Conservation (phyloP, 1,284 basidiomycete species). For the Garcileccinum viscosum region DNA sequence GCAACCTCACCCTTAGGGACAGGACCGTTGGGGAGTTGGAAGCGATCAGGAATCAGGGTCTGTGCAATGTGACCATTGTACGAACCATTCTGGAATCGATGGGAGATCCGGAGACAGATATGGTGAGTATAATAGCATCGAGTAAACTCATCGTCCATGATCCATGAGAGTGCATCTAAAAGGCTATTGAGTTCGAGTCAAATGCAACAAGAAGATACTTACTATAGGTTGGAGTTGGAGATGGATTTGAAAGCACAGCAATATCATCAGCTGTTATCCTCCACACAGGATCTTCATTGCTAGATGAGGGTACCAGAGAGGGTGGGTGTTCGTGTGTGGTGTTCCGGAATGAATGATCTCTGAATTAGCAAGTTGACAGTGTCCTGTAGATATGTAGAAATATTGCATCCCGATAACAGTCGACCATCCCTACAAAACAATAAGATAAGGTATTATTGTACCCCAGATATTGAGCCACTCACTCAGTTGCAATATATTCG, state of each 20-base stretch:
- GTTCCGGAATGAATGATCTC: background rate
- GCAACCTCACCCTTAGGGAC: background rate
- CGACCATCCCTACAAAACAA: background rate
- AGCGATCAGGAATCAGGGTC: background rate
- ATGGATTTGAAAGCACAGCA: background rate
- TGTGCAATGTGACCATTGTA: background rate
- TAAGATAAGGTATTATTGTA: background rate
- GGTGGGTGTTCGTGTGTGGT: background rate
- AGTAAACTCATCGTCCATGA: background rate
- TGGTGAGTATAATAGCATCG: background rate
- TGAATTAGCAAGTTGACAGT: background rate
- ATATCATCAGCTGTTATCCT: background rate
- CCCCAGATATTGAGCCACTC: background rate
- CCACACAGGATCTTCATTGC: background rate
- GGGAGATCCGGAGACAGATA: background rate
- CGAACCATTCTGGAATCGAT: background rate
- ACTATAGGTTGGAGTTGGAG: background rate
- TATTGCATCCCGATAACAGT: background rate
- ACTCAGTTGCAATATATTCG: background rate
- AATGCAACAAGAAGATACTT: background rate
- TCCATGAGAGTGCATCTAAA: background rate
- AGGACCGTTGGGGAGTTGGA: background rate
- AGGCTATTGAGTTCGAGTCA: background rate
- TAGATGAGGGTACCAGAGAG: background rate
- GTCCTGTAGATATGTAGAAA: background rate